Conservation (phyloP, 805 yeast species). For the Candida patagonica region DNA sequence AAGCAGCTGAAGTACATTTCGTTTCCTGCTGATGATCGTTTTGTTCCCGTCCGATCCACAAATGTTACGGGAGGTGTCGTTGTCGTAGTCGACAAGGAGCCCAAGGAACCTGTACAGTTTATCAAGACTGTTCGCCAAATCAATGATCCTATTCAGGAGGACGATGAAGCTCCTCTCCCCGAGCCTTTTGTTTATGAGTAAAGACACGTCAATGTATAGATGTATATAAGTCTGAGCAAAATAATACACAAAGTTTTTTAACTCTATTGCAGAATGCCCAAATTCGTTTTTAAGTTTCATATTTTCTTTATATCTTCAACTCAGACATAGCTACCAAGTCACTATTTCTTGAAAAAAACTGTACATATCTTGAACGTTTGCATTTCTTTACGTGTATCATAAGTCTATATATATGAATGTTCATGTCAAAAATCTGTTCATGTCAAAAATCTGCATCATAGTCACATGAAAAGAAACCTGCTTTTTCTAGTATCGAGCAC, state of each 20-base stretch:
- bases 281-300: too few relatives aligned
- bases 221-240: background rate
- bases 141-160: constrained; percentile 70
- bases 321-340: too few relatives aligned
- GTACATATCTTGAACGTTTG: too few relatives aligned
- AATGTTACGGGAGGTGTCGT: constrained; percentile 38
- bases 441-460: background rate
- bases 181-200: constrained; percentile 26
- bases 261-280: too few relatives aligned
- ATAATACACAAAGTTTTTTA: background rate
- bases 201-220: constrained; percentile 17
- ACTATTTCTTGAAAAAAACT: too few relatives aligned
- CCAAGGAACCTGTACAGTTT: constrained; percentile 40
- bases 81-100: constrained; percentile 23
- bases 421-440: background rate
- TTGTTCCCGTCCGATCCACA: constrained; percentile 72
- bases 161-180: constrained; percentile 43
- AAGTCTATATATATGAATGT: background rate
- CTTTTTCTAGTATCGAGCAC: background rate
- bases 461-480: constrained; percentile 3
- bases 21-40: constrained; percentile 55
- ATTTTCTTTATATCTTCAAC: too few relatives aligned
- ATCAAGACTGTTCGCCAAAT: constrained; percentile 83
- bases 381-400: too few relatives aligned
- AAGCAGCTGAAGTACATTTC: constrained; percentile 77